phyloP scores from a whole-genome alignment of 2,329 filamentous ascomycete species.

The Escovopsis sp. region DNA sequence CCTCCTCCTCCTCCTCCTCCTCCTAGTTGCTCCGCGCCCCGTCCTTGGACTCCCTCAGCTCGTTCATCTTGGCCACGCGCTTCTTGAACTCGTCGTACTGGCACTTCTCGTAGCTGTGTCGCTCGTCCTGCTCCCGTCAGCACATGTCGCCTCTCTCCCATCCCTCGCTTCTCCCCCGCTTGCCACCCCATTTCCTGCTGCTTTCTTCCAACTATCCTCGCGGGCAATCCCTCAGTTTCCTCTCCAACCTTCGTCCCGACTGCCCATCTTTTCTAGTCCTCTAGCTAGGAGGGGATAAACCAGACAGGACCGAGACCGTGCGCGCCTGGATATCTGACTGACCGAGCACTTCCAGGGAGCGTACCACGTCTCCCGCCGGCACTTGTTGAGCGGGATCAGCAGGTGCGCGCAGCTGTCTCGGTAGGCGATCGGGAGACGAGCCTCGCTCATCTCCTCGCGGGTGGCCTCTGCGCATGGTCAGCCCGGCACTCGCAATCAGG shows the following conservation, averaged over 20 bases:
- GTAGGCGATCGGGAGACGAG: conserved; percentile 76
- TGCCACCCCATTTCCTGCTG: too few relatives aligned
- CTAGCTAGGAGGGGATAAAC: too few relatives aligned
- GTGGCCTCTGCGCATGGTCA: conserved; percentile 44
- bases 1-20: background rate
- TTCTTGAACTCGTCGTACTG: conserved; percentile 99
- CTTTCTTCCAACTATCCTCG: too few relatives aligned
- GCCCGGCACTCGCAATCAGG: too few relatives aligned
- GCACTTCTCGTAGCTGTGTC: conserved; percentile 98
- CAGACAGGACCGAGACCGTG: too few relatives aligned
- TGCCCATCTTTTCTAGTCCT: too few relatives aligned
- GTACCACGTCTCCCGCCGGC: conserved; percentile 83
- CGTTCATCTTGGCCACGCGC: conserved; percentile 96
- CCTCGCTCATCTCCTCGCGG: conserved; percentile 86
- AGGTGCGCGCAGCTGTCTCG: conserved; percentile 92
- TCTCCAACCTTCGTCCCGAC: too few relatives aligned
- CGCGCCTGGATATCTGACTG: conserved; percentile 20
- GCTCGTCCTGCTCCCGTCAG: conserved; percentile 53
- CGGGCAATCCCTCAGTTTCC: too few relatives aligned
- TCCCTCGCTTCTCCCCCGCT: background rate
- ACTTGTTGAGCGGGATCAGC: conserved; percentile 88
- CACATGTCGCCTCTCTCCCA: background rate
- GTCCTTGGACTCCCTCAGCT: conserved; percentile 72
- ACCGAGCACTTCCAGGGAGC: conserved; percentile 97
- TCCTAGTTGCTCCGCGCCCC: conserved; percentile 71